phyloP scores from a whole-genome alignment of 129 eudicot species.

The Escallonia rubra region DNA sequence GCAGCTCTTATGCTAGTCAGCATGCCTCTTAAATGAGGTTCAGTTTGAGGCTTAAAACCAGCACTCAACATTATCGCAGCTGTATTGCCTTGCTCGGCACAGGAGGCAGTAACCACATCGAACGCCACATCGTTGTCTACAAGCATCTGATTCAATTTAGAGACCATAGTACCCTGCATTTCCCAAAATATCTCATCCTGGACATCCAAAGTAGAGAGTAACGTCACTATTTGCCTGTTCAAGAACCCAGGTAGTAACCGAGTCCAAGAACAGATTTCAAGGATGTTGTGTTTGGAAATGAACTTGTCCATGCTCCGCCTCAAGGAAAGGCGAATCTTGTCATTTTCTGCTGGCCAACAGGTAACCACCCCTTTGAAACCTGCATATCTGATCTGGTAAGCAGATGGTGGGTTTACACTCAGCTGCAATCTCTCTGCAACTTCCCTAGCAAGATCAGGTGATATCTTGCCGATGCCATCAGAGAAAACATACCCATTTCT shows the following conservation, averaged over 20 bases:
- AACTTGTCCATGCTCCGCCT: constrained; percentile 51
- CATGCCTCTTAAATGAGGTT: constrained; percentile 47
- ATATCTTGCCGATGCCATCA: constrained; percentile 48
- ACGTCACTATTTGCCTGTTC: constrained; percentile 42
- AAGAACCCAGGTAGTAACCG: constrained; percentile 46
- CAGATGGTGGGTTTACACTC: constrained; percentile 37
- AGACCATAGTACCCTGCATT: constrained; percentile 42
- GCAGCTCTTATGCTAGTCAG: constrained; percentile 42
- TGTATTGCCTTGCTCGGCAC: constrained; percentile 40
- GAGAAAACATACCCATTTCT: constrained; percentile 47
- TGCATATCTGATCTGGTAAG: constrained; percentile 48
- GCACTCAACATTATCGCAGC: constrained; percentile 52
- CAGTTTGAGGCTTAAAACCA: constrained; percentile 41
- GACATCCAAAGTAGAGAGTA: constrained; percentile 41
- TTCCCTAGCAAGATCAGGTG: constrained; percentile 38
- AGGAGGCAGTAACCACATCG: constrained; percentile 38
- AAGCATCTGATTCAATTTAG: constrained; percentile 29
- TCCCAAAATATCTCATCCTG: constrained; percentile 35
- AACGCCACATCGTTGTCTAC: constrained; percentile 35
- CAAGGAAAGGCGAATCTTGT: constrained; percentile 20
- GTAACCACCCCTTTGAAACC: constrained; percentile 58
- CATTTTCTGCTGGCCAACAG: constrained; percentile 30
- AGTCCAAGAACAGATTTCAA: constrained; percentile 52
- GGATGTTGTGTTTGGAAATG: constrained; percentile 31
- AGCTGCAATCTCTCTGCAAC: constrained; percentile 38